Conservation (phyloP, 257 asterid genomes). For the Thymus mandschuricus region DNA sequence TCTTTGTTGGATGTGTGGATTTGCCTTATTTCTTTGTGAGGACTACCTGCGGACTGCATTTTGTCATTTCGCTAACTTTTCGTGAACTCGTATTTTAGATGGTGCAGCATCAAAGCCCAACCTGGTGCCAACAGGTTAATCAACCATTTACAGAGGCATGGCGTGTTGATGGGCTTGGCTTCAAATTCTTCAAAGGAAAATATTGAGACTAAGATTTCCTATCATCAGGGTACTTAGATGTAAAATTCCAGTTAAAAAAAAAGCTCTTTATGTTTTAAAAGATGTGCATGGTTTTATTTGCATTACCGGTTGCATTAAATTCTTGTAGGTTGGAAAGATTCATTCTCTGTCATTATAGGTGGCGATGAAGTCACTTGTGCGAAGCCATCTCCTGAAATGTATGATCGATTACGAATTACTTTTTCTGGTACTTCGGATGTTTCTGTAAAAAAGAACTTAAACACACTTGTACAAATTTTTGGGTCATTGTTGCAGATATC, state of each 20-base stretch:
- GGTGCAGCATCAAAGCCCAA: constrained; percentile 78
- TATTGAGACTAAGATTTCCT: constrained; percentile 69
- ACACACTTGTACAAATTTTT: constrained; percentile 17
- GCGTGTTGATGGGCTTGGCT: constrained; percentile 81
- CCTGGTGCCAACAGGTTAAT: constrained; percentile 91
- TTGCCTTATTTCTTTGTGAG: constrained; percentile 9
- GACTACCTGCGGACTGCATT: constrained; percentile 19
- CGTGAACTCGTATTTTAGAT: constrained; percentile 46
- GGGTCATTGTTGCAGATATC: constrained; percentile 43
- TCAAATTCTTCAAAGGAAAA: constrained; percentile 78
- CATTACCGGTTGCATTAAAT: constrained; percentile 10
- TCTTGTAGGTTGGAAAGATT: constrained; percentile 84
- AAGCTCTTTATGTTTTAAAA: background rate
- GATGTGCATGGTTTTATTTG: constrained; percentile 15
- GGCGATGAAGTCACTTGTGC: constrained; percentile 76
- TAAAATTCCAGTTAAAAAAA: background rate
- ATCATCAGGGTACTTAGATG: constrained; percentile 61
- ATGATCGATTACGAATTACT: constrained; percentile 34
- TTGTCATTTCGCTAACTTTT: constrained; percentile 3
- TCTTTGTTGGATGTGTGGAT: background rate
- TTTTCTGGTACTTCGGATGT: constrained; percentile 22
- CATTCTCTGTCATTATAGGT: constrained; percentile 73
- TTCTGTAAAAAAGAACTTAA: constrained; percentile 2
- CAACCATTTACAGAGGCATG: constrained; percentile 70
- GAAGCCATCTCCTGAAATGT: constrained; percentile 97